Percentiles rank a stretch among this genome's conserved stretches.
phyloP scores from a whole-genome alignment of 140 eudicot genomes.

The Anethum foeniculum region DNA sequence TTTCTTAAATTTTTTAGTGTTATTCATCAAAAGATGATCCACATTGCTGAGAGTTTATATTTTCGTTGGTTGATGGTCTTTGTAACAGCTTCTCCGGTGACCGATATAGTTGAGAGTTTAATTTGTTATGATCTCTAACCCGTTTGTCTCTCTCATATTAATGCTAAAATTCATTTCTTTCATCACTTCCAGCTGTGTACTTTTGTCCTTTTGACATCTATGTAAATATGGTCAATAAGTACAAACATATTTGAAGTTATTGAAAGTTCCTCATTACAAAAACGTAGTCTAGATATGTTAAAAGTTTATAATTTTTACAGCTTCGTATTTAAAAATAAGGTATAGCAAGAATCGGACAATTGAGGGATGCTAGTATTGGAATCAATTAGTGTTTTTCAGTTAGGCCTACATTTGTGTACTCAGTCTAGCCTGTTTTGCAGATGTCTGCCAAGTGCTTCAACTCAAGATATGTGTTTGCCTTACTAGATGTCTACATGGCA shows the following conservation, averaged over 20 bases:
- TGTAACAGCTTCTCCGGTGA: background rate
- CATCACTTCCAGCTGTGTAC: background rate
- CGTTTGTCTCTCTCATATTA: background rate
- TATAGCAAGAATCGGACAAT: background rate
- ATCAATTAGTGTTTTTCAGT: background rate
- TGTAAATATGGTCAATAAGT: background rate
- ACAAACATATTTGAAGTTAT: background rate
- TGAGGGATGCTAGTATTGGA: background rate
- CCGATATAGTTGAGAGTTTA: background rate
- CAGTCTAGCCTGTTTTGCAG: background rate
- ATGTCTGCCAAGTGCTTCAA: background rate
- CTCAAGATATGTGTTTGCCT: background rate
- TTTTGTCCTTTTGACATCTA: background rate
- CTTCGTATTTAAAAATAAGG: background rate
- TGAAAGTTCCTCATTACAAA: background rate
- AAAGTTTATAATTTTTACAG: background rate
- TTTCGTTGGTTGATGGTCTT: background rate
- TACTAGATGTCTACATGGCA: background rate
- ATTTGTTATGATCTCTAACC: background rate
- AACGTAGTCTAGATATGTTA: background rate
- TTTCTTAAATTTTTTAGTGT: background rate
- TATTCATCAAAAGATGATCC: background rate
- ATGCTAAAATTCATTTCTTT: background rate
- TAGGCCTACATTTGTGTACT: background rate
- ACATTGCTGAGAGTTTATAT: too few relatives aligned